A percentile compares a stretch with the other conserved stretches of the same genome.
phyloP scores from a whole-genome alignment of 2,329 filamentous ascomycete species.

The Fusarium stilboides region DNA sequence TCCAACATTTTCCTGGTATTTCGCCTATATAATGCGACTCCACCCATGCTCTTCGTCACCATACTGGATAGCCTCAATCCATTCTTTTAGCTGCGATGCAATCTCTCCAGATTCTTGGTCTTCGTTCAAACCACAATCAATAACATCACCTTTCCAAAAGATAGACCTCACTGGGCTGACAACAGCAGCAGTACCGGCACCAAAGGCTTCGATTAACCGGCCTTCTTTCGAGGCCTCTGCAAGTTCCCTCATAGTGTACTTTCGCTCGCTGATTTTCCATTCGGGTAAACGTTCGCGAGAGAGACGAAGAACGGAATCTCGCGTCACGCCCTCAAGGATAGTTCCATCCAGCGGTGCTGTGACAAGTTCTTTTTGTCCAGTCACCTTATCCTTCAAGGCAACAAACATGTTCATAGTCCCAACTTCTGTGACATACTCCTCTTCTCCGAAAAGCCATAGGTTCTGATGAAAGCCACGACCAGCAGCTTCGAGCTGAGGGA shows the following conservation, averaged over 20 bases:
- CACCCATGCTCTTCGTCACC: slow-evolving; percentile 93
- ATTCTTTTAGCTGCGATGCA: slow-evolving; percentile 89
- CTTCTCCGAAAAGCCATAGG: slow-evolving; percentile 95
- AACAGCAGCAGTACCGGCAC: slow-evolving; percentile 92
- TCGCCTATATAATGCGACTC: slow-evolving; percentile 65
- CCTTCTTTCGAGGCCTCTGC: slow-evolving; percentile 88
- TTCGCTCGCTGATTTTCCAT: slow-evolving; percentile 90
- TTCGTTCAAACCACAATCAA: slow-evolving; percentile 86
- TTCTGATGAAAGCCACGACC: slow-evolving; percentile 97
- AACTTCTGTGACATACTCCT: slow-evolving; percentile 96
- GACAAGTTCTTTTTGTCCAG: slow-evolving; percentile 90
- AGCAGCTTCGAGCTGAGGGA: slow-evolving; percentile 96
- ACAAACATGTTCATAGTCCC: slow-evolving; percentile 99
- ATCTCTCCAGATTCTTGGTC: slow-evolving; percentile 90
- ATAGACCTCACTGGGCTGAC: slow-evolving; percentile 92
- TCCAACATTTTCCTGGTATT: no score
- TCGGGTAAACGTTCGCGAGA: slow-evolving; percentile 91
- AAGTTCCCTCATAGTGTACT: slow-evolving; percentile 92
- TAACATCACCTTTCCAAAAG: slow-evolving; percentile 85
- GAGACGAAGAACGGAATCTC: slow-evolving; percentile 90
- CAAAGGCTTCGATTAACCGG: slow-evolving; percentile 92
- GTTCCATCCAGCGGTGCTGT: slow-evolving; percentile 97
- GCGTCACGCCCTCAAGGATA: slow-evolving; percentile 93
- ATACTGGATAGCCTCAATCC: slow-evolving; percentile 97
- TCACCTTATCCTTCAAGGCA: slow-evolving; percentile 86